A percentile compares a stretch with the other conserved stretches of the same genome.
Conservation (phyloP, 208 protist species). For the Naegleria fowleri region DNA sequence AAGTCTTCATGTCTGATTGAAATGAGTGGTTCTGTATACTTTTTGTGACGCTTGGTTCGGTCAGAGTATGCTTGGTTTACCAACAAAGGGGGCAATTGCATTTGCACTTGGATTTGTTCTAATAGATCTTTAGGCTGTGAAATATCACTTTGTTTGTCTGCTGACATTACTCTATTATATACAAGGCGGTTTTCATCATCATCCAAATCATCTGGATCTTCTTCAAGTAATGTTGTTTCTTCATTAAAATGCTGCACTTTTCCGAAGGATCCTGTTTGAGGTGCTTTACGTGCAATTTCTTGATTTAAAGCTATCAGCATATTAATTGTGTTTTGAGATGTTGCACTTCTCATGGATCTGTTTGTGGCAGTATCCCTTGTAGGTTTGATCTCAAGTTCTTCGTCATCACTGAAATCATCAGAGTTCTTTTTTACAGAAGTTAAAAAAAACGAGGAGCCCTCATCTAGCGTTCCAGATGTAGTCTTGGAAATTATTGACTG, state of each 20-base stretch:
- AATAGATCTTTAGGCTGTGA: background rate
- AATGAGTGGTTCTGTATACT: constrained; percentile 12
- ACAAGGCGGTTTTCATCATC: background rate
- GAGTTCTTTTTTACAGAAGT: background rate
- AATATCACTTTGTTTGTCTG: background rate
- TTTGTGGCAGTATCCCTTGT: background rate
- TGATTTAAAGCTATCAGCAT: background rate
- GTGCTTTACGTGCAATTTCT: background rate
- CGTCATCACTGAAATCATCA: background rate
- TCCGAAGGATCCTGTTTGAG: background rate
- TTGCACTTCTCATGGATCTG: background rate
- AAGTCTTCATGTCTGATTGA: constrained; percentile 15
- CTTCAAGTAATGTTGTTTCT: background rate
- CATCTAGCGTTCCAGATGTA: background rate
- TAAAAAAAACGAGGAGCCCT: background rate
- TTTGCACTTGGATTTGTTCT: background rate
- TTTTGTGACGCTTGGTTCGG: background rate
- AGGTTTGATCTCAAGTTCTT: background rate
- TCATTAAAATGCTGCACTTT: background rate
- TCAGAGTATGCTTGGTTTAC: constrained; percentile 4
- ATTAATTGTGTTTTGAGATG: background rate
- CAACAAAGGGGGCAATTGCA: background rate
- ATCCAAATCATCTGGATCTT: background rate
- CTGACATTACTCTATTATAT: background rate
- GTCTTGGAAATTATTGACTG: background rate